Conservation (phyloP, 2,329 filamentous ascomycete genomes). For the Canariomyces notabilis region DNA sequence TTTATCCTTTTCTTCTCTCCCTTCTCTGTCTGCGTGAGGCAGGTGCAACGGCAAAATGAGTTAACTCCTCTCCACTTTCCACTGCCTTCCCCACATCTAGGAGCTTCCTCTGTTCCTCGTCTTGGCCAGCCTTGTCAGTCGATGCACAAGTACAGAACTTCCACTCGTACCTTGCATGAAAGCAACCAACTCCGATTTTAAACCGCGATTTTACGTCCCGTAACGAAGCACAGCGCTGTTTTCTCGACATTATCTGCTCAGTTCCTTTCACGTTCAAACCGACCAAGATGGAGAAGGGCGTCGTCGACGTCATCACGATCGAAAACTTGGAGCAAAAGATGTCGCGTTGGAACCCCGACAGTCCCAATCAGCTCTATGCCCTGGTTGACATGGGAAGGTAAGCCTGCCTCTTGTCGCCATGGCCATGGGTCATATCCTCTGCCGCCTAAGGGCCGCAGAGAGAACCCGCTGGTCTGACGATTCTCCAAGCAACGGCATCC, state of each 20-base stretch:
- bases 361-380: slow-evolving; percentile 48
- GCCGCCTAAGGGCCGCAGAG: slow-evolving; percentile 1
- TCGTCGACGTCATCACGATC: slow-evolving; percentile 44
- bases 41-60: too few species aligned
- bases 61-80: too few species aligned
- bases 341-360: slow-evolving; percentile 43
- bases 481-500: slow-evolving; percentile 72
- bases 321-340: slow-evolving; percentile 47
- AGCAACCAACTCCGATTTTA: too few species aligned
- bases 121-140: too few species aligned
- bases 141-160: too few species aligned
- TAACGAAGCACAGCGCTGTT: not conserved
- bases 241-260: not conserved
- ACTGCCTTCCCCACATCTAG: too few species aligned
- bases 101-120: too few species aligned
- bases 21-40: too few species aligned
- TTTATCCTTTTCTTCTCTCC: too few species aligned
- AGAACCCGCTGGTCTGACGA: slow-evolving; percentile 8
- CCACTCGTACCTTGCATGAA: too few species aligned
- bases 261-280: not conserved
- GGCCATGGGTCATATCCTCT: slow-evolving; percentile 1
- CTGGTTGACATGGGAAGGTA: slow-evolving; percentile 59
- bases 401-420: slow-evolving; percentile 14
- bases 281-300: slow-evolving; percentile 29
- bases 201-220: too few species aligned